A percentile compares a stretch with the other conserved stretches of the same genome.
phyloP scores from a whole-genome alignment of 2,329 filamentous ascomycete species.

The Nothomitra cinnamomea region DNA sequence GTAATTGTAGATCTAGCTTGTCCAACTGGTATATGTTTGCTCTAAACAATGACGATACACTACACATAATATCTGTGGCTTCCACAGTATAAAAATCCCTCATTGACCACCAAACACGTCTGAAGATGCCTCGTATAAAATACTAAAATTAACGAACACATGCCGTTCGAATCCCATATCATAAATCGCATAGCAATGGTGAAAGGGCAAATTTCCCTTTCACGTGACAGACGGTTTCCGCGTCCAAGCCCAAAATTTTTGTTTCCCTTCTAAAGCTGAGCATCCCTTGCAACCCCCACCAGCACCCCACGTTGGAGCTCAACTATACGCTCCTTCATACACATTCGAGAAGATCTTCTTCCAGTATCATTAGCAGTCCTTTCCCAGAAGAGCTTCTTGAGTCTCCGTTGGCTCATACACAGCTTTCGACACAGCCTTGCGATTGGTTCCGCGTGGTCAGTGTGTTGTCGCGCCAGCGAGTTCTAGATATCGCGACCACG shows the following conservation, averaged over 20 bases:
- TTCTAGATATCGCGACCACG: neutral
- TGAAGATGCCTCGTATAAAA: too few relatives aligned
- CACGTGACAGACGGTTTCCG: neutral
- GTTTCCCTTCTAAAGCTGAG: neutral
- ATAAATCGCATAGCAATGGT: too few relatives aligned
- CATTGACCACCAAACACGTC: too few relatives aligned
- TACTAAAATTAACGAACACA: too few relatives aligned
- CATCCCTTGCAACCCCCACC: neutral
- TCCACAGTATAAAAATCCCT: too few relatives aligned
- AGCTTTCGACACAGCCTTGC: neutral
- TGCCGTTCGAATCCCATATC: too few relatives aligned
- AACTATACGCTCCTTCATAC: neutral
- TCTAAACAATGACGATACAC: too few relatives aligned
- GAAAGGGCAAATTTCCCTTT: neutral
- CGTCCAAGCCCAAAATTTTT: neutral
- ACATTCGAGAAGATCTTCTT: neutral
- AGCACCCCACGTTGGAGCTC: neutral
- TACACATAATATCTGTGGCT: too few relatives aligned
- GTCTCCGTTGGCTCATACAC: neutral
- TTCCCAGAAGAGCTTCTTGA: neutral
- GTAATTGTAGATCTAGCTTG: too few relatives aligned
- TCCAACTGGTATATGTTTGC: too few relatives aligned
- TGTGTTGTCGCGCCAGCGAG: conserved; percentile 3
- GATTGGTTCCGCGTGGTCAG: conserved; percentile 1
- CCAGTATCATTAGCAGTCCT: neutral